Base-by-base conservation (phyloP, 2,329 filamentous ascomycete genomes). In the Penicillium sp. region DNA sequence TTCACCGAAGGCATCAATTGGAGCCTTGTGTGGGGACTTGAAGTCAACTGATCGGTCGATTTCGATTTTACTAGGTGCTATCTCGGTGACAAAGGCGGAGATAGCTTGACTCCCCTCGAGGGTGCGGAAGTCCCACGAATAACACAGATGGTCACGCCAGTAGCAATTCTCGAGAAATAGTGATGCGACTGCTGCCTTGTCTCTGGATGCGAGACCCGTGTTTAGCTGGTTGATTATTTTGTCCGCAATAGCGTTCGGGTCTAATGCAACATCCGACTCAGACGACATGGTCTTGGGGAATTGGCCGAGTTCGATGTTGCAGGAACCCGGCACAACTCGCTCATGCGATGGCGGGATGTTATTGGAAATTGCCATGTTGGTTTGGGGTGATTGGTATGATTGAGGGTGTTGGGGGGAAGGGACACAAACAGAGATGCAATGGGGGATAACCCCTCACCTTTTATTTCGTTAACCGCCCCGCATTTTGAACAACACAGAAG, bases 71-170 rank as follows among this genome's bases (percentile, higher is more conserved):
- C 69, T 72, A 1, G 85, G 60, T 0, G 75, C 71, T 2, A 73
- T 75, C 34, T 77, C 68, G 0, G 60, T 61, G 3, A 74, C 68
- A 51, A 68, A 68, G 41, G 55, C 53, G 15, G 42, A 39, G 42
- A 82, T 78, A 31, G 72, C 73, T 47, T 75, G 59, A 45, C 68
- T 65, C 13, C 78, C 77, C 58, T 80, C 77, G n/a, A 81, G 62
- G 0, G 83, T 86, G 35, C 76, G 80, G 25, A 84, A 75, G 34
- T 82, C 77, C 78, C 82, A 85, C 0, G 80, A 79, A 10, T 86
- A 63, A 7, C 74, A 78, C 4, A 86, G 75, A 51, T 85, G 80
- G 62, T 86, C 84, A 37, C 83, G 75, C 82, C 82, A 86, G 64
- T 80, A 84, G 23, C 78, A 74, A 37, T 79, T 75, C 12, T 79